Percentiles rank a stretch among this genome's conserved stretches.
These are phyloP conservation scores for Nidularia sp. DNA, from an alignment of 768 basidiomycete species.

Conservation along the genomic window DNA sequence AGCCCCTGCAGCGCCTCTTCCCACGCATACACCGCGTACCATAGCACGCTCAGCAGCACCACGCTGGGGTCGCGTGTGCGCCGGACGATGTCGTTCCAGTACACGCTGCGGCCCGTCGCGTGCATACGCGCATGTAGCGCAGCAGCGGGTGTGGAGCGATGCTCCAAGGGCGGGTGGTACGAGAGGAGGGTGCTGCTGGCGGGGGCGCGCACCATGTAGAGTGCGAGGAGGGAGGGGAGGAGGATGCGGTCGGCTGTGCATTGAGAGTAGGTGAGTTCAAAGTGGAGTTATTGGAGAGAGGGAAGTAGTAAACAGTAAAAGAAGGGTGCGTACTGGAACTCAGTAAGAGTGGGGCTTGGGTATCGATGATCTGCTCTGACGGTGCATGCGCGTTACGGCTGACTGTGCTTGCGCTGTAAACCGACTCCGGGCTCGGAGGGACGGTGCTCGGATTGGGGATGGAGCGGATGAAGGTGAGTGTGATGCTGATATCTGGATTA, in stretches of 20 bases:
- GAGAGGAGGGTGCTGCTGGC: conserved; percentile 37
- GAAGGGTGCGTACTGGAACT: conserved; percentile 23
- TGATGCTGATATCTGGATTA: conserved; percentile 48
- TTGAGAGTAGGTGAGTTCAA: neutral
- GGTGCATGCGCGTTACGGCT: conserved; percentile 2
- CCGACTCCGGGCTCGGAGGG: conserved; percentile 12
- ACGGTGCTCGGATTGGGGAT: conserved; percentile 22
- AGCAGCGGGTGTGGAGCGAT: conserved; percentile 28
- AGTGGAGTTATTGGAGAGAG: neutral
- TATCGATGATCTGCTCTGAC: conserved; percentile 40
- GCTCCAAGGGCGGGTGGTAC: conserved; percentile 31
- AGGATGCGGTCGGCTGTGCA: conserved; percentile 25
- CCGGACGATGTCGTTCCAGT: conserved; percentile 40
- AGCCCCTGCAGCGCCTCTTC: conserved; percentile 53
- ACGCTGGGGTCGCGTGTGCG: conserved; percentile 48
- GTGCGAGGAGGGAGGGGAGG: conserved; percentile 44
- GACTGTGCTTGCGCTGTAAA: conserved; percentile 7
- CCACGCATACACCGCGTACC: conserved; percentile 61
- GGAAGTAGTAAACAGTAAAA: neutral
- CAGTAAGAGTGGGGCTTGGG: conserved; percentile 43
- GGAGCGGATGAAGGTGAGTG: conserved; percentile 46
- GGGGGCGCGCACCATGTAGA: conserved; percentile 48
- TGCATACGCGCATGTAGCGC: conserved; percentile 30
- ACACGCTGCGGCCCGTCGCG: conserved; percentile 35
- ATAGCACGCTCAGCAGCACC: conserved; percentile 45